Percentiles rank a stretch among this genome's conserved stretches.
Conservation (phyloP, 2,329 filamentous ascomycete species). For the Aspergillus terreus region DNA sequence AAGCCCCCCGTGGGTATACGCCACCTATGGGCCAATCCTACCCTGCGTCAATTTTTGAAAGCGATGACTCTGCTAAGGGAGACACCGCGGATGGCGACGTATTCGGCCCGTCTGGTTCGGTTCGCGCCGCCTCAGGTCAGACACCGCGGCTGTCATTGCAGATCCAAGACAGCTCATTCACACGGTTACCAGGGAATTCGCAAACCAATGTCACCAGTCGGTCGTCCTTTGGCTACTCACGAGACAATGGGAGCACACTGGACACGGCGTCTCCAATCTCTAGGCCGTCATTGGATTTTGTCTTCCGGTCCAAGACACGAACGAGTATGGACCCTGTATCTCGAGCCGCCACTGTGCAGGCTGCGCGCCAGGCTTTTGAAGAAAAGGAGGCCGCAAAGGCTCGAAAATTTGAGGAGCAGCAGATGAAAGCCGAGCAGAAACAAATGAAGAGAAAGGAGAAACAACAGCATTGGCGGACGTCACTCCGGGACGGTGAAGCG, state of each 20-base stretch:
- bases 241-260: constrained; percentile 48
- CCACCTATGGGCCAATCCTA: constrained; percentile 50
- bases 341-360: constrained; percentile 54
- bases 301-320: constrained; percentile 49
- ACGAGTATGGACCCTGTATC: constrained; percentile 51
- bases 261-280: constrained; percentile 52
- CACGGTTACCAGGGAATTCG: constrained; percentile 48
- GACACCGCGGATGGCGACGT: constrained; percentile 46
- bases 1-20: constrained; percentile 52
- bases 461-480: constrained; percentile 25
- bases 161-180: constrained; percentile 39
- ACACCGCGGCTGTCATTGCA: constrained; percentile 34
- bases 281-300: constrained; percentile 55
- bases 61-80: constrained; percentile 41
- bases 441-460: constrained; percentile 43
- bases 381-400: constrained; percentile 58
- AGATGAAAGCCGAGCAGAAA: constrained; percentile 45
- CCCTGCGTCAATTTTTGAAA: constrained; percentile 47
- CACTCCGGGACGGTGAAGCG: constrained; percentile 13
- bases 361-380: constrained; percentile 54
- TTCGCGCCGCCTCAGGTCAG: constrained; percentile 30
- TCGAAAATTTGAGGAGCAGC: constrained; percentile 52
- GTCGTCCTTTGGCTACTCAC: constrained; percentile 45
- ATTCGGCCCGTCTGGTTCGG: constrained; percentile 14
- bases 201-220: constrained; percentile 52